Base-by-base conservation (phyloP, 1,139 yeast genomes). In the Taphrina betulina region DNA sequence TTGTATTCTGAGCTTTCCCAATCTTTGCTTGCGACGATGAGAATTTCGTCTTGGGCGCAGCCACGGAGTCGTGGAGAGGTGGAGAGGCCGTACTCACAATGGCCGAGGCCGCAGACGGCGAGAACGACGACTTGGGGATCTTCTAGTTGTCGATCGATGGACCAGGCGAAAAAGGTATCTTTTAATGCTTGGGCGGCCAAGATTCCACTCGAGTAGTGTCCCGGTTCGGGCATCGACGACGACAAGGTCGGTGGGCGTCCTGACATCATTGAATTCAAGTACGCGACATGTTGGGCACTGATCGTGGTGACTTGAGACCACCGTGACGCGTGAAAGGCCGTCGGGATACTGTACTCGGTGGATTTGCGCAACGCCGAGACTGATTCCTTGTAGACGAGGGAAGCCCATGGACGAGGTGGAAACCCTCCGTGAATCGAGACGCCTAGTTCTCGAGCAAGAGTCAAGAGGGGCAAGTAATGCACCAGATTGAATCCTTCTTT, bases 331-430 rank as follows among this genome's bases (percentile, higher is more conserved):
- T 19, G 37, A 20, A 43, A 31, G 19, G 16, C 29, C n/a, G n/a
- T 17, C 8, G 48, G 48, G 20, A 41, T 17, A 26, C 16, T 2
- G 17, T 19, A n/a, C 10, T 19, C 48, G 28, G 1, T 19, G 7
- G 36, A 12, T 5, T 2, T 31, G 10, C 29, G 24, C 16, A 43
- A 37, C 2, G 29, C 26, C 14, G n/a, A 17, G 23, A 43, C 19
- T 14, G 48, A 43, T 12, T 29, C 48, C 28, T 43, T 43, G 38
- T 43, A 19, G 3, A 43, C 48, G 16, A 43, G 10, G 17, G 48
- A 43, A 2, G 48, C 48, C 48, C 48, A 43, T 16, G 29, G 48
- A 31, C 48, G 48, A 3, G 48, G 48, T 31, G 48, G 48, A 12
- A 43, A 43, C 5, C 48, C 48, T n/a, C 48, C 48, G 19, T 31